These are phyloP conservation scores for Mycosarcoma mackinlayi DNA, from an alignment of 1,284 basidiomycete genomes.

Conservation along the genomic window DNA sequence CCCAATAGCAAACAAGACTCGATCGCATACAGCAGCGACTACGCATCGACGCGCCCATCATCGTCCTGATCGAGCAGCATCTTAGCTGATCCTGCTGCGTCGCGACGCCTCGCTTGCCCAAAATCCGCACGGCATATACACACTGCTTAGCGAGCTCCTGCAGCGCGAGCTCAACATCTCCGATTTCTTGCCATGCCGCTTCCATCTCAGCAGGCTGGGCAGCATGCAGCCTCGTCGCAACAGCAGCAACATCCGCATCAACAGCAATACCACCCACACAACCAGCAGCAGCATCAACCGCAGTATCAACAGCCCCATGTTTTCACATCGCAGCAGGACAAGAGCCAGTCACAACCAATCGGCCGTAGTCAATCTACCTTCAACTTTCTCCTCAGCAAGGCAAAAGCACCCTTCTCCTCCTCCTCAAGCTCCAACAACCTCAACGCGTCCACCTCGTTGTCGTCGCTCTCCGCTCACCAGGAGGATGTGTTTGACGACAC, in stretches of 20 bases:
- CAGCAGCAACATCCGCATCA: constrained; percentile 13
- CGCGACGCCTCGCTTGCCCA: no score
- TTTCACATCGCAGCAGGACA: constrained; percentile 18
- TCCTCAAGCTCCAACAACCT: constrained; percentile 38
- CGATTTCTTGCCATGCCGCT: constrained; percentile 28
- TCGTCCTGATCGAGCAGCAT: no score
- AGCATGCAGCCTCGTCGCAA: constrained; percentile 16
- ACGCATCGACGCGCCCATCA: no score
- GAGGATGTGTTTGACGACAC: constrained; percentile 46
- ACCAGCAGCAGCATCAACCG: constrained; percentile 3
- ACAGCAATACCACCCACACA: constrained; percentile 2
- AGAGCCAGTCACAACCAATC: constrained; percentile 34
- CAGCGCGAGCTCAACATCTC: no score
- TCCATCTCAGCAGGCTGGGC: constrained; percentile 18
- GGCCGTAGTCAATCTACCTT: constrained; percentile 60
- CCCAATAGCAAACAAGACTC: no score
- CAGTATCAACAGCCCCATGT: constrained; percentile 10
- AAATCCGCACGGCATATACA: background rate
- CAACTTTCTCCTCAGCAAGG: constrained; percentile 63
- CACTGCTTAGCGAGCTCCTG: no score
- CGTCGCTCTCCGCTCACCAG: constrained; percentile 35
- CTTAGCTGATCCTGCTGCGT: no score
- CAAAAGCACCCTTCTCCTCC: constrained; percentile 58
- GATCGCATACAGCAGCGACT: no score
- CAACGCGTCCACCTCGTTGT: constrained; percentile 52